Evolutionary conservation across 1,284 basidiomycete genomes (phyloP), one percentile per base, ranked within the genome.

Genomic region (Sporisorium exsertum): DNA sequence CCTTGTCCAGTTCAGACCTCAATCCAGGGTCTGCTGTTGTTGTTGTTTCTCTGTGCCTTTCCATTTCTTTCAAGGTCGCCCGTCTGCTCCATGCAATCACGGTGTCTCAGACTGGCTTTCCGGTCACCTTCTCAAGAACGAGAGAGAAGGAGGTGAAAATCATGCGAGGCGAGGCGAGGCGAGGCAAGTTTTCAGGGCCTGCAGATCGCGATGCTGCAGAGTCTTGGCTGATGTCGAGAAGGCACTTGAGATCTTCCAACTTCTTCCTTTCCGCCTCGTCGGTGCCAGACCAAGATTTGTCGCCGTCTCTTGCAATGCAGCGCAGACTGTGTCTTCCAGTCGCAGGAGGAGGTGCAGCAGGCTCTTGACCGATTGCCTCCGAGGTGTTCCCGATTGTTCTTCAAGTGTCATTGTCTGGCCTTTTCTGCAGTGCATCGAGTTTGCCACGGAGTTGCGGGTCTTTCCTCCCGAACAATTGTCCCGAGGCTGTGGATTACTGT

Each of bases 181-280:
- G 13, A 9, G 32, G 4, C 3, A 47, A 47, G 9, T 29, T 40
- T 40, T n/a, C 16, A 40, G 37, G 37, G 40, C 40, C 27, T 50
- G 47, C 47, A 50, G 9, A n/a, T 50, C 27, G 47, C 47, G 27
- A 50, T 50, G 49, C 27, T 8, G n/a, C 47, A 29, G 32, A 13
- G 27, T 32, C 49, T 50, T 50, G 49, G 49, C 51, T 53, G 37
- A 56, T 27, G 40, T 43, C 35, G 54, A 46, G 15, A 20, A 43
- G n/a, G 37, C 37, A 49, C 47, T 5, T 10, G 26, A 29, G 15
- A 27, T 29, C 47, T n/a, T 27, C 18, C 47, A 18, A 15, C 16
- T 29, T 16, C 15, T 26, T 47, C 46, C 26, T 32, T 32, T 32
- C 29, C 29, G 46, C 15, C 18, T 50, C 20, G 47, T 32, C 29